These are phyloP conservation scores for Solanum chilense DNA, from an alignment of 257 asterid species.

Conservation along the genomic window DNA sequence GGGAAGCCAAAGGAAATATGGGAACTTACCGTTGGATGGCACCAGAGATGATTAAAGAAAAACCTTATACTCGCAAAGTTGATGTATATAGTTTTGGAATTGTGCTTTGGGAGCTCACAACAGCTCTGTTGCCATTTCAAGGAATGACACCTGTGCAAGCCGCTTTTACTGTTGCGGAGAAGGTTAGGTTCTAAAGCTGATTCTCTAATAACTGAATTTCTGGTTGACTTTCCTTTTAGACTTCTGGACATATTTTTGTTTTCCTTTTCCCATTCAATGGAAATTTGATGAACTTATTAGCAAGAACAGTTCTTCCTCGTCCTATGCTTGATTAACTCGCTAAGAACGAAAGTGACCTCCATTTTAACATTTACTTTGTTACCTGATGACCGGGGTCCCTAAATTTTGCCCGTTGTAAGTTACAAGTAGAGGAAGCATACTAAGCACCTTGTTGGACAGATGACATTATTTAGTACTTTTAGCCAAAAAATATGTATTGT, in stretches of 20 bases:
- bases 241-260: neutral
- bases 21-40: conserved; percentile 99
- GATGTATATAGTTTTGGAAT: conserved; percentile 86
- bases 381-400: neutral
- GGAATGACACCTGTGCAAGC: conserved; percentile 85
- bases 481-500: neutral
- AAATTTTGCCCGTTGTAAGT: neutral
- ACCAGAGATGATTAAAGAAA: conserved; percentile 76
- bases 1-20: conserved; percentile 42
- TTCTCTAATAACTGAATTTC: neutral
- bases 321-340: neutral
- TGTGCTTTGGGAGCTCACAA: conserved; percentile 75
- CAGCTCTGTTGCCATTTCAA: conserved; percentile 67
- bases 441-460: neutral
- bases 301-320: neutral
- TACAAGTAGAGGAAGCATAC: neutral
- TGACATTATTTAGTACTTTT: neutral
- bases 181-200: conserved; percentile 24
- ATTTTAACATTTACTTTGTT: neutral
- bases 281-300: neutral
- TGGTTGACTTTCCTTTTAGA: neutral
- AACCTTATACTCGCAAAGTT: conserved; percentile 57
- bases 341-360: neutral
- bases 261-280: neutral
- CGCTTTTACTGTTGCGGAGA: conserved; percentile 71